phyloP scores from a whole-genome alignment of 192 early-diverging fungal genomes.

The Pecoramyces ruminantium region DNA sequence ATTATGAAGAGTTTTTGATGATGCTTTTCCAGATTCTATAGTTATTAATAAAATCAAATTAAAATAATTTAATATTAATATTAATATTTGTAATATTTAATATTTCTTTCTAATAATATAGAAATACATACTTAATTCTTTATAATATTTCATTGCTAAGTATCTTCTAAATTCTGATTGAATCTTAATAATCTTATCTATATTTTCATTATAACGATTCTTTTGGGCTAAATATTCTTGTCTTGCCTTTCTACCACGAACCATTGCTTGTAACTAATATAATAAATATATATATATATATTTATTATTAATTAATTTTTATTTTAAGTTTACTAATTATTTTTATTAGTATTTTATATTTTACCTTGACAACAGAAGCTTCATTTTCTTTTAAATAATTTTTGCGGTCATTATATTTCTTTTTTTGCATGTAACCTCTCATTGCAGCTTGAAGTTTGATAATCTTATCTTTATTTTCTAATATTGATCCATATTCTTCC shows the following conservation, averaged over 20 bases:
- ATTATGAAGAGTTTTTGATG: conserved; percentile 60
- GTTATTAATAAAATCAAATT: too few species aligned
- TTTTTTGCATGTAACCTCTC: conserved; percentile 5
- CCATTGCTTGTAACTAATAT: conserved; percentile 33
- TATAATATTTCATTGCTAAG: conserved; percentile 19
- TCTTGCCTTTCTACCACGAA: conserved; percentile 44
- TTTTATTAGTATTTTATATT: too few species aligned
- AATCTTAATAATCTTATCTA: conserved; percentile 61
- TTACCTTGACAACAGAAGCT: conserved; percentile 17
- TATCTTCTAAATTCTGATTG: conserved; percentile 34
- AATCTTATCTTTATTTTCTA: conserved; percentile 11
- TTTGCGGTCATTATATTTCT: conserved; percentile 10
- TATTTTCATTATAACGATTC: conserved; percentile 40
- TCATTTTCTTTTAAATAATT: conserved; percentile 19
- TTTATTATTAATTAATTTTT: too few species aligned
- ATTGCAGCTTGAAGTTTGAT: conserved; percentile 14
- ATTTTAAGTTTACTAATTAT: too few species aligned
- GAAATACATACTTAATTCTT: conserved; percentile 8
- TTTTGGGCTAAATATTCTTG: conserved; percentile 32
- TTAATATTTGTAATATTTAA: too few species aligned
- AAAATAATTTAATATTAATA: too few species aligned
- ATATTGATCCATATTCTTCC: conserved; percentile 1
- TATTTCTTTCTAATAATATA: too few species aligned
- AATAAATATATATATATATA: conserved; percentile 7
- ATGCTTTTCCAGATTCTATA: conserved; percentile 41